Base-by-base conservation (phyloP, 2,329 filamentous ascomycete genomes). In the Penicillium sp. region DNA sequence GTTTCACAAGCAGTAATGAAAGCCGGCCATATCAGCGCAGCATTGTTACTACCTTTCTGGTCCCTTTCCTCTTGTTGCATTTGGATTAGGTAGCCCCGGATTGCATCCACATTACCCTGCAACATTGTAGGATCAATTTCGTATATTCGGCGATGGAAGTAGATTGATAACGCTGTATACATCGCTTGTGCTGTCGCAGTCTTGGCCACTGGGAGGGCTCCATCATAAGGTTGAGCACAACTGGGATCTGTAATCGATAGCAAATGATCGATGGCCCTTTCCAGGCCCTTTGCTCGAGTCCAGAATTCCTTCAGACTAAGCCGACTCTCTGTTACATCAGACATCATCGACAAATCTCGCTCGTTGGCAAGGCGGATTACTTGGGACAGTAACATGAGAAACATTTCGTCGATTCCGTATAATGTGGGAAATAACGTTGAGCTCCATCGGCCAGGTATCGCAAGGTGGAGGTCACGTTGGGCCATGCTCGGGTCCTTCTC, bases 1-100 rank as follows among this genome's bases (percentile, higher is more conserved):
- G 60, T 57, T 29, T 65, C 61, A 42, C 60, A 64, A 3, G 61
- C 63, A 8, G 63, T 53, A n/a, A 65, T 62, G 16, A 65, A 65
- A 1, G 58, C 58, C 0, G 60, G 63, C 60, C 61, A 65, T 26
- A 64, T 64, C 3, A 64, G 52, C 1, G 56, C 56, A 6, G 53
- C 61, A 24, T 45, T 64, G 10, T 44, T 57, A 11, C 47, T 49
- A 20, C 47, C 18, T 10, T 32, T 32, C 7, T 35, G 32, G 7
- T 26, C 22, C 1, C 10, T 34, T 46, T 55, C 50, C 11, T 57
- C 53, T n/a, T 47, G 47, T 24, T 58, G 45, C 3, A 47, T 52
- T 31, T 37, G 26, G 9, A 45, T 40, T 20, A 63, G 31, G 14
- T 40, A 50, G 8, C 32, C 20, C 14, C 39, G 42, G 9, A 65